Conservation (phyloP, 2,329 filamentous ascomycete genomes). For the Pestalotiopsis fici region DNA sequence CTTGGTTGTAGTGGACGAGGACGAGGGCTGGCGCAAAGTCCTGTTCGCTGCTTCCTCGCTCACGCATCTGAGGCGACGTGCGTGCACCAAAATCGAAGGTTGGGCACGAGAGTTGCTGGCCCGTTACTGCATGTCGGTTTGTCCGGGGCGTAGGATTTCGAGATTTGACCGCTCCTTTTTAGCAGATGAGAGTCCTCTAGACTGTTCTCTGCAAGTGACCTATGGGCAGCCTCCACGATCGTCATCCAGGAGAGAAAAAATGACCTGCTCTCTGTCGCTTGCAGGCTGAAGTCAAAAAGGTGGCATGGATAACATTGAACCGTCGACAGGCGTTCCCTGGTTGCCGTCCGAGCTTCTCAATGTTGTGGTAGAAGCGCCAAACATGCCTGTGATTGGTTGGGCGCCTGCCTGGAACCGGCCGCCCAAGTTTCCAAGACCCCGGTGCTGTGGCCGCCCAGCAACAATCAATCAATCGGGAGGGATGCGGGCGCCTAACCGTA, state of each 20-base stretch:
- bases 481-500: slow-evolving; percentile 20
- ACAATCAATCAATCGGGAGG: slow-evolving; percentile 9
- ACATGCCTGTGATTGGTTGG: slow-evolving; percentile 36
- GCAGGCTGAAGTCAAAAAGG: neutral
- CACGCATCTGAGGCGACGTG: neutral
- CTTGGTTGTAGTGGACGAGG: neutral
- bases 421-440: slow-evolving; percentile 16
- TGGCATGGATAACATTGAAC: slow-evolving; percentile 13
- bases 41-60: slow-evolving; percentile 3
- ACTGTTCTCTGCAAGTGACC: neutral
- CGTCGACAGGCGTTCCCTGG: slow-evolving; percentile 15
- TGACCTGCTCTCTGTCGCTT: neutral
- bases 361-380: slow-evolving; percentile 41
- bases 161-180: neutral
- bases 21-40: slow-evolving; percentile 2
- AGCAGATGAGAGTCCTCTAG: neutral
- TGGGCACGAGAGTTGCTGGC: neutral
- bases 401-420: slow-evolving; percentile 9
- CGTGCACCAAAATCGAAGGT: slow-evolving; percentile 3
- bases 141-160: neutral
- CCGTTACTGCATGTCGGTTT: slow-evolving; percentile 1
- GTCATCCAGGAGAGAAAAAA: neutral
- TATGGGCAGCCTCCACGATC: neutral
- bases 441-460: slow-evolving; percentile 35
- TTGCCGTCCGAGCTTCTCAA: slow-evolving; percentile 29